Percentiles rank a stretch among this genome's conserved stretches.
Evolutionary conservation across 129 eudicot genomes (phyloP).

Genomic region (Flaveria ramosissima): DNA sequence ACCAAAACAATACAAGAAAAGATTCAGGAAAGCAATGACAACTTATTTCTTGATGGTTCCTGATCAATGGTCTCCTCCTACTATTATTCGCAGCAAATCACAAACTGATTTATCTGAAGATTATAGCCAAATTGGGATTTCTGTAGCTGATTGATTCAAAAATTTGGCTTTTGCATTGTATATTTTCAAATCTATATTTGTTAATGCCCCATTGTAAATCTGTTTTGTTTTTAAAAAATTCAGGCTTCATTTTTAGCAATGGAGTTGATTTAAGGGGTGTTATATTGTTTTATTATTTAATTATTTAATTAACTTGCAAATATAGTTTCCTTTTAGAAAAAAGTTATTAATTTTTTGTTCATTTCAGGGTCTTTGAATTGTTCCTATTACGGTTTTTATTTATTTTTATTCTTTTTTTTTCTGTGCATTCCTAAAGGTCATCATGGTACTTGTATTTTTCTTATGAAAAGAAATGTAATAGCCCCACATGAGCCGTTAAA

Average conservation of each 20-base stretch:
- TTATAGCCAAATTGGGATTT: slow-evolving; percentile 39
- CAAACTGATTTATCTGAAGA: slow-evolving; percentile 70
- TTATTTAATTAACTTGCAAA: slow-evolving; percentile 27
- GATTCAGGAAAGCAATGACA: slow-evolving; percentile 98
- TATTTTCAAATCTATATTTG: slow-evolving; percentile 18
- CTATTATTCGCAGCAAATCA: slow-evolving; percentile 65
- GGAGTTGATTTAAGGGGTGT: slow-evolving; percentile 11
- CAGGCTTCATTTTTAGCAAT: slow-evolving; percentile 21
- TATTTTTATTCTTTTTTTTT: neutral
- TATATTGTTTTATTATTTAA: slow-evolving; percentile 31
- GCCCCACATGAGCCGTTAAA: slow-evolving; percentile 13
- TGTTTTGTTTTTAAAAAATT: neutral
- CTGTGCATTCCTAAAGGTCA: neutral
- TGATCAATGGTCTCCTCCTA: slow-evolving; percentile 93
- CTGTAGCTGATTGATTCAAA: slow-evolving; percentile 47
- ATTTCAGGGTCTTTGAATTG: neutral
- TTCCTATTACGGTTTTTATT: slow-evolving; percentile 10
- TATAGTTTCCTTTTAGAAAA: slow-evolving; percentile 10
- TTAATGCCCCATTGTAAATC: slow-evolving; percentile 16
- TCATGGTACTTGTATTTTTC: neutral
- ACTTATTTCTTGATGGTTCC: slow-evolving; percentile 96
- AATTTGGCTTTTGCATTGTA: slow-evolving; percentile 25
- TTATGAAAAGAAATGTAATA: neutral
- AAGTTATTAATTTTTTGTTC: neutral
- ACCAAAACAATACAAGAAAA: slow-evolving; percentile 89